These are phyloP conservation scores for Aspergillus piperis DNA, from an alignment of 2,329 filamentous ascomycete species.

Conservation along the genomic window DNA sequence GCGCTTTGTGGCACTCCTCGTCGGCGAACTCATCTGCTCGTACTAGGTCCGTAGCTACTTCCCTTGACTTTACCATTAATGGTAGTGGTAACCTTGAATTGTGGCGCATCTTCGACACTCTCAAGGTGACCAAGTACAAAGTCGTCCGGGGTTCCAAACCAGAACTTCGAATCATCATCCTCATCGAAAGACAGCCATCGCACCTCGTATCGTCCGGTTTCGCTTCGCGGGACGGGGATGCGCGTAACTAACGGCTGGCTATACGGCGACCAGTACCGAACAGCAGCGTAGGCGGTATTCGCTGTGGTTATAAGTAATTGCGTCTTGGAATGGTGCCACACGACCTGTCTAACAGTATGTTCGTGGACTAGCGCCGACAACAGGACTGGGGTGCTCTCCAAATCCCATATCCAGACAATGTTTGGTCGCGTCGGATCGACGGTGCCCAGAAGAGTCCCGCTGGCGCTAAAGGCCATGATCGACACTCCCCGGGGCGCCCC, in stretches of 20 bases:
- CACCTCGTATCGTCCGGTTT: conserved; percentile 39
- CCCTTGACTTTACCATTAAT: conserved; percentile 25
- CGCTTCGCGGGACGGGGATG: conserved; percentile 34
- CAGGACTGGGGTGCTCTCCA: conserved; percentile 31
- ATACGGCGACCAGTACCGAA: conserved; percentile 38
- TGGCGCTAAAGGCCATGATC: conserved; percentile 42
- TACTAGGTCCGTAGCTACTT: conserved; percentile 20
- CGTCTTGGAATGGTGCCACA: conserved; percentile 41
- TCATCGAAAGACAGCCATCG: conserved; percentile 32
- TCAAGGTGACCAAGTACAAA: conserved; percentile 37
- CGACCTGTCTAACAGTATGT: conserved; percentile 41
- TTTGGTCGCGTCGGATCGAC: conserved; percentile 44
- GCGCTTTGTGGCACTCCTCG: background rate
- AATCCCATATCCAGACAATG: conserved; percentile 49
- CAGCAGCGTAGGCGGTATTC: conserved; percentile 33
- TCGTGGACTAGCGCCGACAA: conserved; percentile 46
- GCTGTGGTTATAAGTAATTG: conserved; percentile 43
- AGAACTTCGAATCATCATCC: conserved; percentile 30
- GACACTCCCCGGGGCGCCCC: conserved; percentile 39
- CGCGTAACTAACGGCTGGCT: conserved; percentile 32
- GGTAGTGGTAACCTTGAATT: conserved; percentile 33
- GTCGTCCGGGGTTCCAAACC: conserved; percentile 39
- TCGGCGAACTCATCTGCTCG: conserved; percentile 18
- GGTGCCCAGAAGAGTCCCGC: conserved; percentile 41
- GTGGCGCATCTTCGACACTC: conserved; percentile 19